A percentile compares a stretch with the other conserved stretches of the same genome.
These are phyloP conservation scores for Sporopachydermia quercuum DNA, from an alignment of 805 yeast species.

Conservation along the genomic window DNA sequence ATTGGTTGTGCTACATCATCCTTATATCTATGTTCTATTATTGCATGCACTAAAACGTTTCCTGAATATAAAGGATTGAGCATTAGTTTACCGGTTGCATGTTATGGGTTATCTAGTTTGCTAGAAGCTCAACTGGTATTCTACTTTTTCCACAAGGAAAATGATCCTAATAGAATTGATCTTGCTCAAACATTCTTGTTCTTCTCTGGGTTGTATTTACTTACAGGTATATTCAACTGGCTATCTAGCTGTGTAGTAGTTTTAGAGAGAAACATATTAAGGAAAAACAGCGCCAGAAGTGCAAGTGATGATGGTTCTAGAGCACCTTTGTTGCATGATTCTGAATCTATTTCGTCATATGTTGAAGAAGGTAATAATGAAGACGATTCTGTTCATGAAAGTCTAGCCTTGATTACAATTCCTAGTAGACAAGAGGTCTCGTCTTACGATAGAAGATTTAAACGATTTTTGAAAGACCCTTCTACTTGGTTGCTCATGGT, in stretches of 20 bases:
- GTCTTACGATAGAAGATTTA: constrained; percentile 8
- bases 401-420: background rate
- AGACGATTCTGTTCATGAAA: constrained; percentile 11
- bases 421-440: constrained; percentile 1
- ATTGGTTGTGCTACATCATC: constrained; percentile 66
- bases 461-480: constrained; percentile 29
- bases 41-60: constrained; percentile 15
- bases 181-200: constrained; percentile 36
- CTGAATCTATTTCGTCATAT: no score
- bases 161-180: constrained; percentile 22
- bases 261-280: constrained; percentile 23
- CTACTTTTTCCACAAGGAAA: constrained; percentile 22
- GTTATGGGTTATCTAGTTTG: constrained; percentile 72
- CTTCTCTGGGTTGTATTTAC: constrained; percentile 36
- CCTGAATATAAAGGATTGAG: constrained; percentile 67
- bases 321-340: constrained; percentile 14
- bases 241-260: constrained; percentile 50
- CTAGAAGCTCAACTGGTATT: constrained; percentile 46
- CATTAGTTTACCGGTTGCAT: constrained; percentile 77
- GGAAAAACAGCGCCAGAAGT: background rate
- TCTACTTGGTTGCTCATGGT: constrained; percentile 49
- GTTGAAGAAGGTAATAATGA: constrained; percentile 4
- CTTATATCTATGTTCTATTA: constrained; percentile 45
- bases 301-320: constrained; percentile 16
- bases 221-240: constrained; percentile 47